phyloP scores from a whole-genome alignment of 73 alveolate genomes.

The Paramecium biaurelia region DNA sequence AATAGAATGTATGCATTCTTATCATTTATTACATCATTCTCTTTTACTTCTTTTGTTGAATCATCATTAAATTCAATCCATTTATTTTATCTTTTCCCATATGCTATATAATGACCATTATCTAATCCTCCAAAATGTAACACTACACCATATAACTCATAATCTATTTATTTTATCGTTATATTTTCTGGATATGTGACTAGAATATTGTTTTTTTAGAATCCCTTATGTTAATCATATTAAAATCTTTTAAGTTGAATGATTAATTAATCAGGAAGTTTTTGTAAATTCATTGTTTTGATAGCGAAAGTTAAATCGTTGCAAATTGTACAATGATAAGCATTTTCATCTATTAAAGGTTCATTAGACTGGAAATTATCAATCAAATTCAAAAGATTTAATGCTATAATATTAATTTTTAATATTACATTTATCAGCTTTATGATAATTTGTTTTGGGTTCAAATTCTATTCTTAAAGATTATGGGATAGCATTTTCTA shows the following conservation, averaged over 20 bases:
- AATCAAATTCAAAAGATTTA: neutral
- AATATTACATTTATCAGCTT: neutral
- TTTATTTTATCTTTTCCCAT: neutral
- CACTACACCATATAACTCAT: constrained; percentile 53
- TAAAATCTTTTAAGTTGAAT: constrained; percentile 56
- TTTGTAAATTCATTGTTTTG: neutral
- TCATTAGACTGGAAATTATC: constrained; percentile 27
- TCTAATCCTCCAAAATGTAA: constrained; percentile 57
- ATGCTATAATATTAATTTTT: neutral
- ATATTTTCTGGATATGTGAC: constrained; percentile 46
- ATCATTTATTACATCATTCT: constrained; percentile 16
- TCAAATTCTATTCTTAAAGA: neutral
- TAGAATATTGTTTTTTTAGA: constrained; percentile 37
- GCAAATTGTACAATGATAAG: constrained; percentile 49
- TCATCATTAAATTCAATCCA: constrained; percentile 63
- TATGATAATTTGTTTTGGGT: neutral
- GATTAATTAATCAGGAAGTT: constrained; percentile 46
- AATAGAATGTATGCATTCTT: constrained; percentile 62
- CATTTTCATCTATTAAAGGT: constrained; percentile 46
- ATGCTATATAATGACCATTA: constrained; percentile 58
- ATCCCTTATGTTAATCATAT: constrained; percentile 21
- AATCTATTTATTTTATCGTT: neutral
- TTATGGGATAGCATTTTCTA: neutral
- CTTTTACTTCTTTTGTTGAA: neutral
- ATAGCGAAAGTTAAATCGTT: constrained; percentile 33